Evolutionary conservation across 106 monocot genomes (phyloP).

Genomic region (Acorus gramineus): DNA sequence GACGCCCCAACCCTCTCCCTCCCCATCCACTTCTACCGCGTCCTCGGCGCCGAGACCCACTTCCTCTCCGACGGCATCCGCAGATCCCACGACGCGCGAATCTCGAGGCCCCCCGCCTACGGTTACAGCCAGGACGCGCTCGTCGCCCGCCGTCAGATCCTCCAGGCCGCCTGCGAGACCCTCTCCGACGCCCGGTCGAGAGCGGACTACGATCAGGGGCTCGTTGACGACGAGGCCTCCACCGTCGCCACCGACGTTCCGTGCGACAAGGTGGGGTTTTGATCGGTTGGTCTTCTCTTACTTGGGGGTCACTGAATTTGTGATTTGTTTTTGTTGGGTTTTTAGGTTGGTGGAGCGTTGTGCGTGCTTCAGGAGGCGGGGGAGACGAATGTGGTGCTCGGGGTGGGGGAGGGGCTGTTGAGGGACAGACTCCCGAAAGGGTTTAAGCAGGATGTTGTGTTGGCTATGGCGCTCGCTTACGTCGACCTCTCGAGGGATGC

Average conservation of each 20-base stretch:
- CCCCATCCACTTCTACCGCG: slow-evolving; percentile 81
- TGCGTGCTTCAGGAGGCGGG: slow-evolving; percentile 85
- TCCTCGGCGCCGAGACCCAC: slow-evolving; percentile 82
- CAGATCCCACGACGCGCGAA: slow-evolving; percentile 60
- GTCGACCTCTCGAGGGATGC: slow-evolving; percentile 84
- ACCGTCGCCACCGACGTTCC: slow-evolving; percentile 42
- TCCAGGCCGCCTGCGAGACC: slow-evolving; percentile 71
- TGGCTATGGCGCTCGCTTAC: slow-evolving; percentile 80
- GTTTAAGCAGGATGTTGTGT: slow-evolving; percentile 88
- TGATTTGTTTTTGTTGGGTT: not conserved
- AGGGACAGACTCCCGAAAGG: slow-evolving; percentile 60
- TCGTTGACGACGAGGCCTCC: slow-evolving; percentile 46
- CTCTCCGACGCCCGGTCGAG: slow-evolving; percentile 38
- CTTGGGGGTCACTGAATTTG: not conserved
- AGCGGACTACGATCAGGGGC: slow-evolving; percentile 47
- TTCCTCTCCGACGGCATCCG: slow-evolving; percentile 74
- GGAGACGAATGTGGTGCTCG: slow-evolving; percentile 55
- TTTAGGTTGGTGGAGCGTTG: slow-evolving; percentile 72
- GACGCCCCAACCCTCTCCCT: slow-evolving; percentile 50
- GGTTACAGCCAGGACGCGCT: slow-evolving; percentile 81
- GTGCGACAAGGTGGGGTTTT: slow-evolving; percentile 57
- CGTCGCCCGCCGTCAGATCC: slow-evolving; percentile 66
- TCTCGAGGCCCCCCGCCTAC: slow-evolving; percentile 50
- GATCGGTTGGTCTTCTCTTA: not conserved
- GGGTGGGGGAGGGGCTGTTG: slow-evolving; percentile 47